Conservation (phyloP, 2,329 filamentous ascomycete genomes). For the Botrytis hyacinthi region DNA sequence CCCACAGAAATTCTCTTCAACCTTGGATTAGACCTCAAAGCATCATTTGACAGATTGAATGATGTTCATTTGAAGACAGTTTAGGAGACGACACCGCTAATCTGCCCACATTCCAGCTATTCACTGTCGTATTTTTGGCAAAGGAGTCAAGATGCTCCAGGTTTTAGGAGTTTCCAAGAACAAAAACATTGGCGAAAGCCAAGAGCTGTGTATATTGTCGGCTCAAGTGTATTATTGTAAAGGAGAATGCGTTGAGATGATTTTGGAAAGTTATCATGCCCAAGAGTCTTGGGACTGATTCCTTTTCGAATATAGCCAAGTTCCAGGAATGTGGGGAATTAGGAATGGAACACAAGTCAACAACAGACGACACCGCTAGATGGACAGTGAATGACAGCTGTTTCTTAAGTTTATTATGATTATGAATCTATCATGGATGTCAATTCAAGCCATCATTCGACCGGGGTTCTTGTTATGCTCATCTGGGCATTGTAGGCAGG, state of each 20-base stretch:
- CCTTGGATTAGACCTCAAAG: background rate
- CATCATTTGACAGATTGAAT: background rate
- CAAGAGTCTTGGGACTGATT: constrained; percentile 5
- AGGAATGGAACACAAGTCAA: background rate
- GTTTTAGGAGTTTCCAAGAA: background rate
- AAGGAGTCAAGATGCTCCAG: background rate
- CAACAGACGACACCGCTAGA: background rate
- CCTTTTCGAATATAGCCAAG: background rate
- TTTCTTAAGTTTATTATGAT: background rate
- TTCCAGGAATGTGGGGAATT: background rate
- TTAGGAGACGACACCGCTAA: background rate
- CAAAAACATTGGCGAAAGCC: background rate
- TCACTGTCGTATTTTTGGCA: background rate
- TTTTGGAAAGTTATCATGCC: background rate
- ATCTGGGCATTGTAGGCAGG: background rate
- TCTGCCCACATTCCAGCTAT: constrained; percentile 9
- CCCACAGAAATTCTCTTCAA: background rate
- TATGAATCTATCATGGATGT: background rate
- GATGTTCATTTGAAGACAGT: background rate
- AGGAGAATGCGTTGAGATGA: background rate
- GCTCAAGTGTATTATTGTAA: background rate
- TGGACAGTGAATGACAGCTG: background rate
- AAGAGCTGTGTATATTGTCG: background rate
- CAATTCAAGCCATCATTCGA: background rate
- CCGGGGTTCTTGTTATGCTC: background rate